These are phyloP conservation scores for Larix kaempferi DNA, from an alignment of 75 land plant genomes.

Conservation along the genomic window DNA sequence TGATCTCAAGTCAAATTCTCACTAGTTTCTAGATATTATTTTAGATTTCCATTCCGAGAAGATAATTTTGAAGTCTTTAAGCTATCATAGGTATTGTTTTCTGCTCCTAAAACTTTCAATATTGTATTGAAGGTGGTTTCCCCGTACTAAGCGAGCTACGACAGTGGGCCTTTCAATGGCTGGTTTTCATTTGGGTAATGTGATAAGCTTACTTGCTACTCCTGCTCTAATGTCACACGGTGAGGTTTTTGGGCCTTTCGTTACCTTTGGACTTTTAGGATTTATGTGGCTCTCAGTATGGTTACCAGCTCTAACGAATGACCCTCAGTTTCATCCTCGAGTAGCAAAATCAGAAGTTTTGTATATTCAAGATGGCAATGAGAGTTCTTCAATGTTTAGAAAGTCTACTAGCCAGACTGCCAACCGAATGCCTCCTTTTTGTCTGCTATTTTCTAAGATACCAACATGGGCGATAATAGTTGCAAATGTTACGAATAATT, in stretches of 20 bases:
- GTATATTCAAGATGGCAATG: constrained; percentile 57
- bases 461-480: constrained; percentile 91
- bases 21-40: neutral
- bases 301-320: constrained; percentile 39
- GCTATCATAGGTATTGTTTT: no score
- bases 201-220: constrained; percentile 67
- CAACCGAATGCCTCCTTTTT: constrained; percentile 37
- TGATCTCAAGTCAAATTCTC: neutral
- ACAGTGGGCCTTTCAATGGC: constrained; percentile 94
- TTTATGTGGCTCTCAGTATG: constrained; percentile 70
- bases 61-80: no score
- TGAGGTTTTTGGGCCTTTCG: constrained; percentile 76
- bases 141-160: constrained; percentile 73
- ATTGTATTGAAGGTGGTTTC: constrained; percentile 79
- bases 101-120: neutral
- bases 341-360: constrained; percentile 56
- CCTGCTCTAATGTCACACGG: constrained; percentile 61
- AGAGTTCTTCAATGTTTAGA: constrained; percentile 11
- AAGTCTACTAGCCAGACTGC: constrained; percentile 7
- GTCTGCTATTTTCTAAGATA: constrained; percentile 64
- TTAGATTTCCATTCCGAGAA: neutral
- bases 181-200: constrained; percentile 94
- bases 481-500: constrained; percentile 90
- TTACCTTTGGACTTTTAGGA: constrained; percentile 71
- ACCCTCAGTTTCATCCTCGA: constrained; percentile 56